Base-by-base conservation (phyloP, 306 rosid genomes). In the Adenanthera pavonina region DNA sequence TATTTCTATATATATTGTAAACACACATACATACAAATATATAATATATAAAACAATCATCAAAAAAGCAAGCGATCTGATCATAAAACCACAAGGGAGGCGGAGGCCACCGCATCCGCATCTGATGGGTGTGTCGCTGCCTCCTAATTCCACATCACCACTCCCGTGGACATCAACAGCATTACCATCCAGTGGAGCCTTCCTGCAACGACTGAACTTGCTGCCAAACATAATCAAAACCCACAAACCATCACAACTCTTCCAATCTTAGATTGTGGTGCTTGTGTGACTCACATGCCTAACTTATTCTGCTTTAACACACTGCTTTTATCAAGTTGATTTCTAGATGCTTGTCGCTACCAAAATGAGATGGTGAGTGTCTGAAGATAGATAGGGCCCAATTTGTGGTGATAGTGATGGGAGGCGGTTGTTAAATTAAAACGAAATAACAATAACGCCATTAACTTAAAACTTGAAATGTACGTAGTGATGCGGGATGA, bases 101-200 rank as follows among this genome's bases (percentile, higher is more conserved):
- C 20, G 20, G 15, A 52, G 57, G 56, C n/a, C 59, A 38, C 41
- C 41, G 4, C 46, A 4, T 7, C 7, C 46, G 7, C 8, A 25
- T 25, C 46, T 43, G 7, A n/a, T 34, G 7, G 34, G 6, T n/a
- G 25, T 2, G 30, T 54, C 25, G 6, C 20, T 7, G 17, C 30
- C 0, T 77, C 33, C 83, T 88, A 87, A 77, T 76, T 88, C 90
- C 89, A 87, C 86, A 91, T 43, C 44, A 78, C 83, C 86, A 88
- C 30, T 25, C 89, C 90, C 34, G 84, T 64, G 0, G 89, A 86
- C 66, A 90, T 76, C 86, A 89, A 67, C 83, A 85, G 48, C 76
- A 85, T 66, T 62, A 80, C 79, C 36, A 84, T 76, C 92, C 90
- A 78, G 41, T 81, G 83, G 74, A 88, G 78, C 51, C 87, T 86